Conservation (phyloP, 441 rosid species). For the Aquilaria agallochum region DNA sequence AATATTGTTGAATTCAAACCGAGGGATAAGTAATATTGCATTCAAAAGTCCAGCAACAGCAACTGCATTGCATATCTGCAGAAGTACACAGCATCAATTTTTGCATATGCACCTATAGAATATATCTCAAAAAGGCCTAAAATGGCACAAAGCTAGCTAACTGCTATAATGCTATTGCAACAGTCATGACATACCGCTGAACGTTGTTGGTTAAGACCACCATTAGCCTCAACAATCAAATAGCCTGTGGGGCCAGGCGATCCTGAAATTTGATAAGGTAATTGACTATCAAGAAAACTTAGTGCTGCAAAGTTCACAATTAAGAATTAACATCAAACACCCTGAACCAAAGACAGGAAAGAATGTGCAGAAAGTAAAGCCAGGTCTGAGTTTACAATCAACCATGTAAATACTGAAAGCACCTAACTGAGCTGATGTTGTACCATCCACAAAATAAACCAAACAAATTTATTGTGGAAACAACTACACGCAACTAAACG, state of each 20-base stretch:
- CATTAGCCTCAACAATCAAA: slow-evolving; percentile 87
- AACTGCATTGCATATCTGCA: slow-evolving; percentile 92
- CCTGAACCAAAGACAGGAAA: background rate
- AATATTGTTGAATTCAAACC: slow-evolving; percentile 66
- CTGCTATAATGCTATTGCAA: slow-evolving; percentile 4
- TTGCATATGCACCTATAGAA: slow-evolving; percentile 3
- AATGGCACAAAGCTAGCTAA: background rate
- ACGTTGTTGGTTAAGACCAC: slow-evolving; percentile 98
- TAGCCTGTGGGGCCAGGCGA: slow-evolving; percentile 52
- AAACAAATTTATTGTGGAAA: background rate
- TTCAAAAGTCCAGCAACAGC: slow-evolving; percentile 92
- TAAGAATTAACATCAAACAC: background rate
- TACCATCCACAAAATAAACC: too few species aligned
- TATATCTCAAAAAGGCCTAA: background rate
- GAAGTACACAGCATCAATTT: slow-evolving; percentile 1
- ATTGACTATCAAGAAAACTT: background rate
- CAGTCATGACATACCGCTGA: slow-evolving; percentile 59
- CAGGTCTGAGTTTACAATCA: background rate
- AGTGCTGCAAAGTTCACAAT: too few species aligned
- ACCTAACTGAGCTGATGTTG: too few species aligned
- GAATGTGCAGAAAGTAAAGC: background rate
- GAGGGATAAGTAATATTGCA: slow-evolving; percentile 78
- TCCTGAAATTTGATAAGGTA: slow-evolving; percentile 34
- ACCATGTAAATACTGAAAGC: too few species aligned
- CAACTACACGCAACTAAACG: too few species aligned